A percentile compares a stretch with the other conserved stretches of the same genome.
phyloP scores from a whole-genome alignment of 1,284 basidiomycete genomes.

The Xerocomus tenax region DNA sequence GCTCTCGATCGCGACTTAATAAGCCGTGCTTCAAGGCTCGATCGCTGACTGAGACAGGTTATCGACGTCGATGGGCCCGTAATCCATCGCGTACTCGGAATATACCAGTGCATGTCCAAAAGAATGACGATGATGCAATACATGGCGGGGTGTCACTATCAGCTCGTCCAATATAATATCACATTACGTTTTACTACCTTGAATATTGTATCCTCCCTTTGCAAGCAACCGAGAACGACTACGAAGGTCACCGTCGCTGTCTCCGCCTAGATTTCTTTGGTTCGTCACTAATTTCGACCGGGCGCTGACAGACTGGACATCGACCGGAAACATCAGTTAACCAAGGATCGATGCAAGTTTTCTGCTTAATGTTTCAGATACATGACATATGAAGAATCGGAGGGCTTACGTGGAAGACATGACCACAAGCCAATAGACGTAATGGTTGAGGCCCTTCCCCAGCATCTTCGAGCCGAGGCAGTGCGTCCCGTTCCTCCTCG shows the following conservation, averaged over 20 bases:
- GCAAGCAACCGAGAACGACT: conserved; percentile 4
- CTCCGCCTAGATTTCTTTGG: conserved; percentile 29
- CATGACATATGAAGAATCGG: background rate
- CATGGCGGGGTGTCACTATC: conserved; percentile 20
- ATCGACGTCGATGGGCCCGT: background rate
- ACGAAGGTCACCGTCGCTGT: conserved; percentile 17
- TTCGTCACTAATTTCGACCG: conserved; percentile 40
- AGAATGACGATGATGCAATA: conserved; percentile 28
- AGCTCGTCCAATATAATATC: conserved; percentile 30
- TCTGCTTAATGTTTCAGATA: conserved; percentile 34
- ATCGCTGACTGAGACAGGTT: background rate
- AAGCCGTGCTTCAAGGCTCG: conserved; percentile 14
- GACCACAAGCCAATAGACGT: conserved; percentile 62
- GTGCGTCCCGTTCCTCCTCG: conserved; percentile 33
- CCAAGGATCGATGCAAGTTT: conserved; percentile 76
- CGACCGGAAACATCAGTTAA: conserved; percentile 68
- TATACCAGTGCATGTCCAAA: conserved; percentile 14
- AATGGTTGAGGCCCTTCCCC: conserved; percentile 68
- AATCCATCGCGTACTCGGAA: background rate
- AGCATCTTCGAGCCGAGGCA: conserved; percentile 53
- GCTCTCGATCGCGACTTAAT: conserved; percentile 15
- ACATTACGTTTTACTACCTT: conserved; percentile 28
- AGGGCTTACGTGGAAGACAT: conserved; percentile 70
- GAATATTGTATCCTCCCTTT: conserved; percentile 23
- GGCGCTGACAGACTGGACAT: conserved; percentile 66